Percentiles rank a stretch among this genome's conserved stretches.
These are phyloP conservation scores for Leptomonas seymouri DNA, from an alignment of 208 protist genomes.

Conservation along the genomic window DNA sequence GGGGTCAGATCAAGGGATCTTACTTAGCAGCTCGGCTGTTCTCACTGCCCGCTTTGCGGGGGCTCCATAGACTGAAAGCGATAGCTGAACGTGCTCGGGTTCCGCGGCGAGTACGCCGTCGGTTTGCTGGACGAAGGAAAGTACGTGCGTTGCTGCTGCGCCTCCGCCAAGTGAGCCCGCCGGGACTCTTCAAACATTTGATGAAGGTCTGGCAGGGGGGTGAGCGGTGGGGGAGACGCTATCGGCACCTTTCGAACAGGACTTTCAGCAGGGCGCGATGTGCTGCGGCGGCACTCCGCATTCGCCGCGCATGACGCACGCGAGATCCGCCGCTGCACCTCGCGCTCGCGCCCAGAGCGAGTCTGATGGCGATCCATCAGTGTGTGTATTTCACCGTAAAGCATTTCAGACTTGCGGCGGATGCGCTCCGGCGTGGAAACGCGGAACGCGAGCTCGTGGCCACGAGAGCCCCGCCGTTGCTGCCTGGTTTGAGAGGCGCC, in stretches of 20 bases:
- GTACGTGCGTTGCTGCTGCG: conserved; percentile 49
- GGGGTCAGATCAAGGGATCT: not conserved
- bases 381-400: conserved; percentile 72
- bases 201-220: conserved; percentile 54
- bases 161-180: conserved; percentile 52
- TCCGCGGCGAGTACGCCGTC: conserved; percentile 37
- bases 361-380: conserved; percentile 54
- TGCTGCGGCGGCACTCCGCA: not conserved
- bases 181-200: conserved; percentile 72
- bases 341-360: conserved; percentile 54
- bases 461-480: not conserved
- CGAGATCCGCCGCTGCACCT: conserved; percentile 41
- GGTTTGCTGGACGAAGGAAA: conserved; percentile 42
- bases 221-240: not conserved
- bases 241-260: not conserved
- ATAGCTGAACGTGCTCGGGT: conserved; percentile 67
- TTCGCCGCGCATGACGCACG: conserved; percentile 7
- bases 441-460: conserved; percentile 10
- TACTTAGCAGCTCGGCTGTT: not conserved
- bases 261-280: not conserved
- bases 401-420: conserved; percentile 39
- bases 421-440: conserved; percentile 69
- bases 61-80: conserved; percentile 47
- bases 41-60: not conserved
- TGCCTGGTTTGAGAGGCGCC: not conserved